These are phyloP conservation scores for Apiotrichum siamense DNA, from an alignment of 1,284 basidiomycete genomes.

Conservation along the genomic window DNA sequence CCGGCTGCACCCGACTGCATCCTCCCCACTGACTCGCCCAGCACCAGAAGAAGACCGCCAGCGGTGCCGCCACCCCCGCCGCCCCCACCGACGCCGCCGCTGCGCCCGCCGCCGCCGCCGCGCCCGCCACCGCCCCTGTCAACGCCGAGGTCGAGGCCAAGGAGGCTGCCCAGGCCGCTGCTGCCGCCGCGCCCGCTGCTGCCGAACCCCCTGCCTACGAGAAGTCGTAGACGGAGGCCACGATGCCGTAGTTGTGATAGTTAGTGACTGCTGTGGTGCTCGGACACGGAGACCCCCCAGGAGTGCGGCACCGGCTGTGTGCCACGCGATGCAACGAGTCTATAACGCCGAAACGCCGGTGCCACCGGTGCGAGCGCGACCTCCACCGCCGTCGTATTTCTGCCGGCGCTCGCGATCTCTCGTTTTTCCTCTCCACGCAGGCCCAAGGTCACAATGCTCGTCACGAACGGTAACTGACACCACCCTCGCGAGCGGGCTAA, in stretches of 20 bases:
- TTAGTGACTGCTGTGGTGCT: too few species aligned
- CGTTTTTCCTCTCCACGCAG: constrained; percentile 17
- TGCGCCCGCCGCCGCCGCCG: constrained; percentile 13
- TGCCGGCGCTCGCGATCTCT: neutral
- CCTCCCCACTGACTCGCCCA: too few species aligned
- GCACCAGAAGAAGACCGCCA: constrained; percentile 38
- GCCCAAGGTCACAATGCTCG: constrained; percentile 49
- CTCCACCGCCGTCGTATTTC: too few species aligned
- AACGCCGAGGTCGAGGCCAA: constrained; percentile 11
- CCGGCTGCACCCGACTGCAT: neutral
- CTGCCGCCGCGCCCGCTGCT: neutral
- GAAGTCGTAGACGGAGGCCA: neutral
- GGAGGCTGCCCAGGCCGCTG: constrained; percentile 9
- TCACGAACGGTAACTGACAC: constrained; percentile 21
- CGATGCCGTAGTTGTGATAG: neutral
- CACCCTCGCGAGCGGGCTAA: constrained; percentile 47
- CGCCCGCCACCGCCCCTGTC: constrained; percentile 14
- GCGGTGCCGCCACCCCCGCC: constrained; percentile 1
- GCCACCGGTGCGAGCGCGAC: too few species aligned
- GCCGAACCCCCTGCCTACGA: neutral
- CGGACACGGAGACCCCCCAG: too few species aligned
- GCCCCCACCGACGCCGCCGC: constrained; percentile 1
- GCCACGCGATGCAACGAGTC: too few species aligned
- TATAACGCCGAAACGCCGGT: too few species aligned
- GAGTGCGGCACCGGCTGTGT: too few species aligned